Evolutionary conservation across 257 asterid species (phyloP), one percentile per base, ranked within the genome.

Genomic region (Cinchona pubescens): DNA sequence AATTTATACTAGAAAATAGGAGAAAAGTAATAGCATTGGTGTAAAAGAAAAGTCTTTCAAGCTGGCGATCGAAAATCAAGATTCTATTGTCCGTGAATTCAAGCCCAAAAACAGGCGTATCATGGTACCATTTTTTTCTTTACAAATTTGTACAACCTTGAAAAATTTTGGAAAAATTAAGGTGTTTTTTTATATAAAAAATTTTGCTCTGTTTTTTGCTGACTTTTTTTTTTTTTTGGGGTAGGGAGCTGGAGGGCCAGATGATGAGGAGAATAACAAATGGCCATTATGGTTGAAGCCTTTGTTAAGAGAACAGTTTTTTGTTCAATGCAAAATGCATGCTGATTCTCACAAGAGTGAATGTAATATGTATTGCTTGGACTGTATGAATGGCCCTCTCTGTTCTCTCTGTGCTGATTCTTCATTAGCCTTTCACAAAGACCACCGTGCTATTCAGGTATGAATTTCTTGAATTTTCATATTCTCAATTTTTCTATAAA

Each of bases 331-430:
- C 92, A 88, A 90, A 82, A 70, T 76, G 68, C 97, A 92, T 86
- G 87, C 87, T 55, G 93, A 89, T 76, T 92, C 96, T 27, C 97
- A 92, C 86, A 90, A 88, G 85, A 89, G 94, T 77, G 97, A 92
- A 88, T 92, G 97, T 86, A 92, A 92, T 73, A 92, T 92, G 97
- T 92, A 85, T 69, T 92, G 97, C 46, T 85, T 92, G 88, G 96
- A 92, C 75, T 92, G 97, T 80, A 55, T 69, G 77, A 79, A 86
- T 78, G 95, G 92, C 9, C 84, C 97, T 32, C 87, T 90, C 37
- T 92, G 97, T 65, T 92, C 96, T 19, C 88, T 92, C 35, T 92
- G 97, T 83, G n/a, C n/a, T n/a, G n/a, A n/a, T n/a, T n/a, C n/a
- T n/a, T n/a, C n/a, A n/a, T 89, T 92, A 84, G 59, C 77, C 51